Percentiles rank a stretch among this genome's conserved stretches.
These are phyloP conservation scores for Haemoproteus tartakovskyi DNA, from an alignment of 169 alveolate genomes.

Conservation along the genomic window DNA sequence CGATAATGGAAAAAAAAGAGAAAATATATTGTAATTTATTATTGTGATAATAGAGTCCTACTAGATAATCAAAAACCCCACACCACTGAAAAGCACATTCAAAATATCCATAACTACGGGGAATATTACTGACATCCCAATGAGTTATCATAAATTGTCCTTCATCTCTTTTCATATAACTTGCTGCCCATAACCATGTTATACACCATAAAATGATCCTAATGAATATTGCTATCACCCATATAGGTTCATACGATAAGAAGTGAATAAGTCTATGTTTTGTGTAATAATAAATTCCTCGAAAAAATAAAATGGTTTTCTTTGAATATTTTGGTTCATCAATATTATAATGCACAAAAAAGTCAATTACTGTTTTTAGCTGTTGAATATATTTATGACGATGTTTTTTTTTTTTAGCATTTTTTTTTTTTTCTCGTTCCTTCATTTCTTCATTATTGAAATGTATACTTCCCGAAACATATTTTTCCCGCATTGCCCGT, in stretches of 20 bases:
- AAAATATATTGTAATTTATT: slow-evolving; percentile 67
- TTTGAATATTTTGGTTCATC: slow-evolving; percentile 20
- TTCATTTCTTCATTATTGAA: too few species aligned
- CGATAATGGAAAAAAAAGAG: slow-evolving; percentile 75
- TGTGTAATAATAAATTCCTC: slow-evolving; percentile 20
- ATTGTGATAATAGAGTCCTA: slow-evolving; percentile 68
- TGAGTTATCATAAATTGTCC: slow-evolving; percentile 67
- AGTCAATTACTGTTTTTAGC: slow-evolving; percentile 6
- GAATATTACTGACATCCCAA: slow-evolving; percentile 75
- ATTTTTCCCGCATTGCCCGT: too few species aligned
- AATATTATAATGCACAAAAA: slow-evolving; percentile 48
- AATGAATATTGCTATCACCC: slow-evolving; percentile 73
- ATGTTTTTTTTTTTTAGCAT: too few species aligned
- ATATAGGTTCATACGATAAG: slow-evolving; percentile 63
- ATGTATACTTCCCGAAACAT: too few species aligned
- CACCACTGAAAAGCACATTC: slow-evolving; percentile 77
- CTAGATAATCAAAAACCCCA: slow-evolving; percentile 67
- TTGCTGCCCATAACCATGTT: slow-evolving; percentile 81
- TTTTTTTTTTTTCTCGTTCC: too few species aligned
- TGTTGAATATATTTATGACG: too few species aligned
- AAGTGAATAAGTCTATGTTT: slow-evolving; percentile 35
- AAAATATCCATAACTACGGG: slow-evolving; percentile 68
- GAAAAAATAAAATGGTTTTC: slow-evolving; percentile 13
- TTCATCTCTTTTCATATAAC: slow-evolving; percentile 72
- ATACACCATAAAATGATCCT: slow-evolving; percentile 77